phyloP scores from a whole-genome alignment of 352 stramenopile genomes.

The Globisporangium orthogonon region DNA sequence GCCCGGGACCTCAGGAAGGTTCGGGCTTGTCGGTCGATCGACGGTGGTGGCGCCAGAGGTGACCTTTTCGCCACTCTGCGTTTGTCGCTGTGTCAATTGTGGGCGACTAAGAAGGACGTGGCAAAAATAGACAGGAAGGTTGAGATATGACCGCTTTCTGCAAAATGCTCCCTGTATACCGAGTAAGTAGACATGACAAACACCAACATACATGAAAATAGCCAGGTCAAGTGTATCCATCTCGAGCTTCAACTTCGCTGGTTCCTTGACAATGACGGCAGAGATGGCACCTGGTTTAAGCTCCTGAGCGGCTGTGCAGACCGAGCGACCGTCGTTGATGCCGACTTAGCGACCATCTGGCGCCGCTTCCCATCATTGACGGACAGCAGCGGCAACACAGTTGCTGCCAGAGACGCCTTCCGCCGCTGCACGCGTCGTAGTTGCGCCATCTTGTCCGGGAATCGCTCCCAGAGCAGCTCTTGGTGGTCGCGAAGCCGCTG shows the following conservation, averaged over 20 bases:
- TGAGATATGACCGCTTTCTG: too few relatives aligned
- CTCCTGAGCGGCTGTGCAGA: not conserved
- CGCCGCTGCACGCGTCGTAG: slow-evolving; percentile 7
- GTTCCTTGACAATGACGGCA: not conserved
- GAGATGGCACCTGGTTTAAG: slow-evolving; percentile 5
- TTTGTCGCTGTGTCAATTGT: too few relatives aligned
- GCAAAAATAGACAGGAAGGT: too few relatives aligned
- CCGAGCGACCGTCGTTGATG: not conserved
- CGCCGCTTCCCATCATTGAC: not conserved
- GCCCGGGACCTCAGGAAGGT: too few relatives aligned
- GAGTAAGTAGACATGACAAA: too few relatives aligned
- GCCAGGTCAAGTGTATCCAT: too few relatives aligned
- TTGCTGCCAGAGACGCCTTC: not conserved
- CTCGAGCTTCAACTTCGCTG: not conserved
- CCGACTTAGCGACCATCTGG: not conserved
- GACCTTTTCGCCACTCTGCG: too few relatives aligned
- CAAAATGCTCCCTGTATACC: too few relatives aligned
- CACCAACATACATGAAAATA: too few relatives aligned
- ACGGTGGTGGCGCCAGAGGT: too few relatives aligned
- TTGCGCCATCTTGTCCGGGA: slow-evolving; percentile 10
- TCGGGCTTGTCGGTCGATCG: too few relatives aligned
- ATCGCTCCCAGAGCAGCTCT: slow-evolving; percentile 8
- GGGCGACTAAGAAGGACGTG: too few relatives aligned
- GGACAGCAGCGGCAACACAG: not conserved
- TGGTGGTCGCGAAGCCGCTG: slow-evolving; percentile 2